These are phyloP conservation scores for Diaporthe sp. DNA, from an alignment of 2,329 filamentous ascomycete species.

Conservation along the genomic window DNA sequence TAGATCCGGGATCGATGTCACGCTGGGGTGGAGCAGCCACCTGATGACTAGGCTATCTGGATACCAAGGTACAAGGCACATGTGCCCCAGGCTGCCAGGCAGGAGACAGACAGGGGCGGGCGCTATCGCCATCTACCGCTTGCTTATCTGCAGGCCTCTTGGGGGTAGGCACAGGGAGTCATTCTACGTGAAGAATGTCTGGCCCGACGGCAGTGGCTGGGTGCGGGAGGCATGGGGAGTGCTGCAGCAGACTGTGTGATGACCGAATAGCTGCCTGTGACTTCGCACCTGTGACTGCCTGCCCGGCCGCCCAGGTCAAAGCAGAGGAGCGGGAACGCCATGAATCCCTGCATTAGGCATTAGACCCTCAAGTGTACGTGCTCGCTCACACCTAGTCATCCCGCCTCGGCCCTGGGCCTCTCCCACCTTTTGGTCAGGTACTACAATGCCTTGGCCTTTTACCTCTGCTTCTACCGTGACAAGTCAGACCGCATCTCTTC, in stretches of 20 bases:
- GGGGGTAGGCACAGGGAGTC: neutral
- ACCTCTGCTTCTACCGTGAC: constrained; percentile 3
- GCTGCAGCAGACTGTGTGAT: neutral
- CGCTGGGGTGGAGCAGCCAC: constrained; percentile 22
- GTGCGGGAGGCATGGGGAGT: neutral
- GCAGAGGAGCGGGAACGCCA: neutral
- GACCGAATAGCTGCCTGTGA: constrained; percentile 12
- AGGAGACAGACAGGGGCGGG: constrained; percentile 13
- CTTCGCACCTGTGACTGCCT: constrained; percentile 21
- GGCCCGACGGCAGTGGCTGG: neutral
- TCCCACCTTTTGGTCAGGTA: neutral
- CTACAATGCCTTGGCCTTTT: constrained; percentile 26
- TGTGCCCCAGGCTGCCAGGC: neutral
- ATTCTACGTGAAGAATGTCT: neutral
- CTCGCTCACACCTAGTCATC: constrained; percentile 15
- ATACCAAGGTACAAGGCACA: neutral
- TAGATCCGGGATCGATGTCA: constrained; percentile 13
- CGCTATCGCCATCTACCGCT: constrained; percentile 27
- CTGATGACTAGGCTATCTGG: constrained; percentile 3
- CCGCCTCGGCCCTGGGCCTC: neutral
- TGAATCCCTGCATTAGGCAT: constrained; percentile 32
- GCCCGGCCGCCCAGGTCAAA: constrained; percentile 23
- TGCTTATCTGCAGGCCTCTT: constrained; percentile 16
- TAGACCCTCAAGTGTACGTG: constrained; percentile 25
- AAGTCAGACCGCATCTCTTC: neutral